Evolutionary conservation across 768 basidiomycete genomes (phyloP).

Genomic region (Hygrophorus russula): DNA sequence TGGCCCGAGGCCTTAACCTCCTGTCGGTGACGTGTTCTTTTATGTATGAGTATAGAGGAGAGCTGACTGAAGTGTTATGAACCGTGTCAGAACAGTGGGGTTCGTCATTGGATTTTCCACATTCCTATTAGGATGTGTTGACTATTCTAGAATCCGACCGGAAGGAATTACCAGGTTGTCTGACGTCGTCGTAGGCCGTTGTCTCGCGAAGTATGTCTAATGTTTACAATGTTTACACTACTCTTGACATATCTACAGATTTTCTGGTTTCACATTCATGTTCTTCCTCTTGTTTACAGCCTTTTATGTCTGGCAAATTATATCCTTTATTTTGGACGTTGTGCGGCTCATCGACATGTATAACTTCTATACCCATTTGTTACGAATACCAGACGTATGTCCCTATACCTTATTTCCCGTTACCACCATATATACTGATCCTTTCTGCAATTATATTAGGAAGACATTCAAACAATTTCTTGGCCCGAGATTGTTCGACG

Average conservation of each 20-base stretch:
- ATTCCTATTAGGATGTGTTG: slow-evolving; percentile 89
- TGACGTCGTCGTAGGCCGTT: slow-evolving; percentile 74
- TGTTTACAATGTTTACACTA: neutral
- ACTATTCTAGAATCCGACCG: slow-evolving; percentile 71
- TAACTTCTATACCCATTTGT: slow-evolving; percentile 87
- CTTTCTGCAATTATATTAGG: slow-evolving; percentile 32
- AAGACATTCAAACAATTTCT: slow-evolving; percentile 93
- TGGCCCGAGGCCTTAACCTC: slow-evolving; percentile 86
- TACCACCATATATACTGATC: slow-evolving; percentile 5
- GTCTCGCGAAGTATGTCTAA: slow-evolving; percentile 67
- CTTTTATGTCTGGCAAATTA: slow-evolving; percentile 85
- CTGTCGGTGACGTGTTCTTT: slow-evolving; percentile 49
- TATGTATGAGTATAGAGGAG: neutral
- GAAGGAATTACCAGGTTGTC: slow-evolving; percentile 59
- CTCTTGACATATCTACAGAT: slow-evolving; percentile 30
- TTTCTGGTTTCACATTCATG: slow-evolving; percentile 75
- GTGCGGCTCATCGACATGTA: slow-evolving; percentile 88
- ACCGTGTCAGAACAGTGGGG: slow-evolving; percentile 68
- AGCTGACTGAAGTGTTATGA: slow-evolving; percentile 9
- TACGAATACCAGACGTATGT: slow-evolving; percentile 87
- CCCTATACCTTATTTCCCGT: neutral
- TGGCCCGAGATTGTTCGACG: slow-evolving; percentile 93
- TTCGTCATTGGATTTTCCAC: slow-evolving; percentile 99
- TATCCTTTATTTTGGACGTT: slow-evolving; percentile 65
- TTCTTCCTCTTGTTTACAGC: slow-evolving; percentile 78